phyloP scores from a whole-genome alignment of 345 rosid species.

The Populus deltoides region DNA sequence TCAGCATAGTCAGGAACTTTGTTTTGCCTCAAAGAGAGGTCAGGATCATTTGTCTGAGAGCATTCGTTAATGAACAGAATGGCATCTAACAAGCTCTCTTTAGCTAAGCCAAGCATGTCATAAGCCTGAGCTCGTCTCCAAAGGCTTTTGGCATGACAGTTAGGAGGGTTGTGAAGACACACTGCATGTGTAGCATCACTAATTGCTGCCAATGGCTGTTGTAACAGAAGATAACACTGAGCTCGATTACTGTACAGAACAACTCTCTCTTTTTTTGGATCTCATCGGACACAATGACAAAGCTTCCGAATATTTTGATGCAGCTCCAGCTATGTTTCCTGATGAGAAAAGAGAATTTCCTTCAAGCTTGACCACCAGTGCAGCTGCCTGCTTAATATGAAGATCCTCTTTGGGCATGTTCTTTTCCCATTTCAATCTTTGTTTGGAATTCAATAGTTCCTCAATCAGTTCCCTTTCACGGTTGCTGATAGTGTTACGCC shows the following conservation, averaged over 20 bases:
- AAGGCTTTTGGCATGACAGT: conserved; percentile 92
- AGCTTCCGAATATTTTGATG: conserved; percentile 91
- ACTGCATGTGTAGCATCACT: conserved; percentile 93
- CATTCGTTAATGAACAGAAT: conserved; percentile 95
- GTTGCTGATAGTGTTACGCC: conserved; percentile 40
- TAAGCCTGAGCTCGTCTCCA: conserved; percentile 99
- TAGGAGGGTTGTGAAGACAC: conserved; percentile 78
- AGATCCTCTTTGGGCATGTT: conserved; percentile 95
- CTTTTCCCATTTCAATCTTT: conserved; percentile 90
- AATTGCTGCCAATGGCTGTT: conserved; percentile 87
- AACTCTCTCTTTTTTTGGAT: conserved; percentile 92
- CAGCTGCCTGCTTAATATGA: conserved; percentile 95
- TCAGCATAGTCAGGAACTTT: conserved; percentile 99
- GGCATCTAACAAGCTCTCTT: conserved; percentile 95
- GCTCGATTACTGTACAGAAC: conserved; percentile 94
- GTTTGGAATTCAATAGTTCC: conserved; percentile 61
- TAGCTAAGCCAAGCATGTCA: conserved; percentile 90
- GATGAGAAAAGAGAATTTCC: conserved; percentile 95
- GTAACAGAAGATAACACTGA: conserved; percentile 90
- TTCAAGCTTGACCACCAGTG: conserved; percentile 92
- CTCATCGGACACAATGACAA: conserved; percentile 86
- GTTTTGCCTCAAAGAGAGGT: conserved; percentile 82
- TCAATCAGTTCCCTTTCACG: conserved; percentile 72
- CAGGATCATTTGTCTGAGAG: conserved; percentile 95
- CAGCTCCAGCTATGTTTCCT: conserved; percentile 86